Conservation (phyloP, 352 stramenopile genomes). For the Pythium vanterpoolii region DNA sequence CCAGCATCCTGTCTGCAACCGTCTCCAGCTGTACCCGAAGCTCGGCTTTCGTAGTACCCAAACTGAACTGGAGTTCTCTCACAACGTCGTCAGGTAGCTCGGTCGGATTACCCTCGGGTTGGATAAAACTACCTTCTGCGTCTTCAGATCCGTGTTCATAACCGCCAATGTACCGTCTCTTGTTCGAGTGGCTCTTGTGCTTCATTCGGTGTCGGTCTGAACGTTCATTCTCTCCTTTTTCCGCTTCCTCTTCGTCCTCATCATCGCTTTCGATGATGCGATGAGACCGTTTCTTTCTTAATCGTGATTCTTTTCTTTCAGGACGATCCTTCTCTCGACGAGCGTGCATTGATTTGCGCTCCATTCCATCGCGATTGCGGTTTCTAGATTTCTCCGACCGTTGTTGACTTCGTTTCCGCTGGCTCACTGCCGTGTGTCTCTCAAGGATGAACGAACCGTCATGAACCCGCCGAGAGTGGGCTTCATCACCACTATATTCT, state of each 20-base stretch:
- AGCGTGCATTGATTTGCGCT: not conserved
- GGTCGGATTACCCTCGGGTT: slow-evolving; percentile 74
- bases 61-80: slow-evolving; percentile 48
- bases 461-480: not conserved
- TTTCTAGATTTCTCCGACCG: not conserved
- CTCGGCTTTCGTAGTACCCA: slow-evolving; percentile 40
- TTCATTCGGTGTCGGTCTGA: not conserved
- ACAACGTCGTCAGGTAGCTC: slow-evolving; percentile 76
- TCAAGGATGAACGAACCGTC: slow-evolving; percentile 23
- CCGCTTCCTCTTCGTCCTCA: slow-evolving; percentile 4
- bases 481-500: not conserved
- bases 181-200: slow-evolving; percentile 15
- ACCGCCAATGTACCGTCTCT: slow-evolving; percentile 60
- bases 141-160: slow-evolving; percentile 60
- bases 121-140: slow-evolving; percentile 70
- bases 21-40: slow-evolving; percentile 31
- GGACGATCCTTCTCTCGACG: not conserved
- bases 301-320: slow-evolving; percentile 3
- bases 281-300: slow-evolving; percentile 25
- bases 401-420: not conserved
- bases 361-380: not conserved
- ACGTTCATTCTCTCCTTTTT: not conserved
- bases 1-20: slow-evolving; percentile 32
- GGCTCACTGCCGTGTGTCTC: not conserved
- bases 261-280: slow-evolving; percentile 40